phyloP scores from a whole-genome alignment of 169 alveolate species.

The Plasmodium adleri region DNA sequence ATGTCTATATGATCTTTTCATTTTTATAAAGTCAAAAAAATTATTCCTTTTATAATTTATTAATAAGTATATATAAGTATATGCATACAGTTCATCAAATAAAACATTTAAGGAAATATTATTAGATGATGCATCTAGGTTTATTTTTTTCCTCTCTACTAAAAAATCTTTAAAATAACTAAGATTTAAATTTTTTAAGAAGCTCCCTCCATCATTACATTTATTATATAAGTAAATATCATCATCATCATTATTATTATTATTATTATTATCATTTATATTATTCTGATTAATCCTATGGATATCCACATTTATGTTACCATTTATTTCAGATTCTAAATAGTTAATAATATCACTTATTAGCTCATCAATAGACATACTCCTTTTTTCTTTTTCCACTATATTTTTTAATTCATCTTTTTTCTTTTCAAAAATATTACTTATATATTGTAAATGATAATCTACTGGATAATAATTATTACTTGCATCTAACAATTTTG shows the following conservation, averaged over 20 bases:
- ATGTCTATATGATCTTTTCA: slow-evolving; percentile 49
- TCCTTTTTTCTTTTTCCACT: slow-evolving; percentile 24
- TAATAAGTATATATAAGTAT: slow-evolving; percentile 29
- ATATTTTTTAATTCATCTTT: slow-evolving; percentile 21
- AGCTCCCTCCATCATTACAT: neutral
- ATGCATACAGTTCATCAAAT: slow-evolving; percentile 58
- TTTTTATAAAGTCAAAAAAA: slow-evolving; percentile 59
- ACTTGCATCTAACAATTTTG: slow-evolving; percentile 10
- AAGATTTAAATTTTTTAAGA: slow-evolving; percentile 27
- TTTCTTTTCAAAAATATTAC: slow-evolving; percentile 28
- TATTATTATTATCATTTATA: too few species aligned
- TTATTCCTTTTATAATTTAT: slow-evolving; percentile 49
- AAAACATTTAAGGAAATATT: slow-evolving; percentile 2
- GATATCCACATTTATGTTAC: too few species aligned
- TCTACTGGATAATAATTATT: slow-evolving; percentile 62
- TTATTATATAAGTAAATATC: neutral
- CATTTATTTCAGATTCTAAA: neutral
- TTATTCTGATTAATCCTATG: too few species aligned
- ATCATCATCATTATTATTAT: too few species aligned
- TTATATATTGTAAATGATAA: slow-evolving; percentile 59
- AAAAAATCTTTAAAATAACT: slow-evolving; percentile 42
- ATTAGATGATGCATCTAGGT: neutral
- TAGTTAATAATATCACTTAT: slow-evolving; percentile 16
- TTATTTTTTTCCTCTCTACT: slow-evolving; percentile 29
- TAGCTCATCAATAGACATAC: neutral